These are phyloP conservation scores for Flaveria brownii DNA, from an alignment of 129 eudicot genomes.

Conservation along the genomic window DNA sequence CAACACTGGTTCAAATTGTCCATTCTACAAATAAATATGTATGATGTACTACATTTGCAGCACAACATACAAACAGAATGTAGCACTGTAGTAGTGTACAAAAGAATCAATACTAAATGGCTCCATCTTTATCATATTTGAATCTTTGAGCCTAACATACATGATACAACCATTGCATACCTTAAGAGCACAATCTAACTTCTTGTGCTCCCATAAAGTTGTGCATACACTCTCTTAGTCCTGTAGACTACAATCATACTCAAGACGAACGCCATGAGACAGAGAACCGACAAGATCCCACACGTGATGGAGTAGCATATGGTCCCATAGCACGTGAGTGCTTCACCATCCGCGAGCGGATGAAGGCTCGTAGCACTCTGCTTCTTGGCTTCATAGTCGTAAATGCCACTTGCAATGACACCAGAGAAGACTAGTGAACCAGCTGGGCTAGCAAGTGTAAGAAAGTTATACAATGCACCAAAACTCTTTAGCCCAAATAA, in stretches of 20 bases:
- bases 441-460: constrained; percentile 61
- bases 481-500: constrained; percentile 75
- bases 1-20: not conserved
- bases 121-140: constrained; percentile 13
- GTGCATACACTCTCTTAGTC: constrained; percentile 61
- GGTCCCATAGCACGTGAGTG: constrained; percentile 58
- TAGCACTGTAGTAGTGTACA: constrained; percentile 20
- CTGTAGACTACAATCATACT: constrained; percentile 63
- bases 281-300: constrained; percentile 62
- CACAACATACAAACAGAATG: not conserved
- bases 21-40: not conserved
- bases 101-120: constrained; percentile 33
- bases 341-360: constrained; percentile 33
- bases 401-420: constrained; percentile 70
- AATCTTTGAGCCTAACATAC: constrained; percentile 21
- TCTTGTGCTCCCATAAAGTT: constrained; percentile 47
- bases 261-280: constrained; percentile 49
- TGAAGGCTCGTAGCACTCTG: constrained; percentile 26
- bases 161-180: not conserved
- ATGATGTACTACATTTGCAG: constrained; percentile 15
- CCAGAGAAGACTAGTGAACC: constrained; percentile 75
- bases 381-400: constrained; percentile 70
- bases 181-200: constrained; percentile 4
- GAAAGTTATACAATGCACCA: constrained; percentile 66
- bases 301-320: constrained; percentile 70